A percentile compares a stretch with the other conserved stretches of the same genome.
phyloP scores from a whole-genome alignment of 129 eudicot genomes.

The Escallonia herrerae region DNA sequence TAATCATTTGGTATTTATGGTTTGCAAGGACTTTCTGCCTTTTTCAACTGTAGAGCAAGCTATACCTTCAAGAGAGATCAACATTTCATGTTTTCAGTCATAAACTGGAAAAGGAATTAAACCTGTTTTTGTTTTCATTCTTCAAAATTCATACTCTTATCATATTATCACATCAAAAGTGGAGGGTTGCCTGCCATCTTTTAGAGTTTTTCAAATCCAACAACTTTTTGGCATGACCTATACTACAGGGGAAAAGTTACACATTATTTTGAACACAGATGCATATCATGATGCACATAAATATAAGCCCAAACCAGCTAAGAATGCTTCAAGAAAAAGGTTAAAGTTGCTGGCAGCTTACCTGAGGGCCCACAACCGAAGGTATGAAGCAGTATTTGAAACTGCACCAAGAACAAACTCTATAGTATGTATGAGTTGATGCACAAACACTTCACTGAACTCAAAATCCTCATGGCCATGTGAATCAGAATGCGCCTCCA shows the following conservation, averaged over 20 bases:
- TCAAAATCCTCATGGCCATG: conserved; percentile 63
- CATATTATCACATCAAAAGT: neutral
- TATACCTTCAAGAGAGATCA: too few relatives aligned
- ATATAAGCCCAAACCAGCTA: too few relatives aligned
- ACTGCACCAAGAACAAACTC: conserved; percentile 94
- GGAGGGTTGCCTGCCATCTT: too few relatives aligned
- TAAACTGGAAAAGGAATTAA: too few relatives aligned
- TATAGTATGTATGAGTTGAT: conserved; percentile 86
- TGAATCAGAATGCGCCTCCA: conserved; percentile 35
- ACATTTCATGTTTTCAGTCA: too few relatives aligned
- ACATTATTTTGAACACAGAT: neutral
- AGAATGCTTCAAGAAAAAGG: neutral
- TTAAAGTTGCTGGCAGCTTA: conserved; percentile 7
- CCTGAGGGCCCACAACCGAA: conserved; percentile 96
- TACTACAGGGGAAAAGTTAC: neutral
- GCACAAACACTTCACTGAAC: conserved; percentile 76
- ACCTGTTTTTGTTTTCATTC: too few relatives aligned
- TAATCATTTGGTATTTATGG: too few relatives aligned
- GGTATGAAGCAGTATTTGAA: conserved; percentile 87
- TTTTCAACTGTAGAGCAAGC: too few relatives aligned
- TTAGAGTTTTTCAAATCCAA: neutral
- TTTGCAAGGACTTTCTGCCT: too few relatives aligned
- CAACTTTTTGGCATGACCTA: neutral
- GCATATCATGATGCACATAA: neutral
- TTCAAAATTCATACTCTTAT: neutral